Evolutionary conservation across 306 rosid species (phyloP).

Genomic region (Geum urbanum): DNA sequence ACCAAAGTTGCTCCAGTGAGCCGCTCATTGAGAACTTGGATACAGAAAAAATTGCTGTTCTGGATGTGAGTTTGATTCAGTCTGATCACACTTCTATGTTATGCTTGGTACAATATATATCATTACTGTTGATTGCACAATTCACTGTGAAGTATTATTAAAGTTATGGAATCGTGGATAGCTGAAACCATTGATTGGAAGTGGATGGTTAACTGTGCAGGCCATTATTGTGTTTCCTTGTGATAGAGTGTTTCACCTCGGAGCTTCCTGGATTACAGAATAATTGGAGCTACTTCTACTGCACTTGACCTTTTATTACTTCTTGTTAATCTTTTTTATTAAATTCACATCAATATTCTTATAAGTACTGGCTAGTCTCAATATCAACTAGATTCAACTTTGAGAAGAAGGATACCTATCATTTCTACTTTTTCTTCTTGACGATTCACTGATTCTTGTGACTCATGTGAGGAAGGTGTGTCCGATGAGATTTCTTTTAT

Average conservation of each 20-base stretch:
- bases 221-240: not conserved
- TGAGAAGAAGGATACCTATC: not conserved
- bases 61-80: constrained; percentile 69
- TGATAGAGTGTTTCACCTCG: not conserved
- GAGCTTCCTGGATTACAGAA: not conserved
- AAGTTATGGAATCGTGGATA: not conserved
- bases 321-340: not conserved
- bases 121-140: not conserved
- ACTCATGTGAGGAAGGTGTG: not conserved
- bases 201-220: not conserved
- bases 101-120: not conserved
- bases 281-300: not conserved
- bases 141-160: not conserved
- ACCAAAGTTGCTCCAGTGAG: constrained; percentile 53
- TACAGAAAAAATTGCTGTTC: constrained; percentile 65
- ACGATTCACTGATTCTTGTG: not conserved
- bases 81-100: not conserved
- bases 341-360: not conserved
- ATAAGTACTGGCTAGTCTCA: not conserved
- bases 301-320: no score
- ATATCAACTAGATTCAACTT: not conserved
- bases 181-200: not conserved
- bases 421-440: not conserved
- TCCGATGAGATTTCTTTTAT: not conserved
- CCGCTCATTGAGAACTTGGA: constrained; percentile 71